Percentiles rank a stretch among this genome's conserved stretches.
These are phyloP conservation scores for Ceratobasidium theobromae DNA, from an alignment of 1,284 basidiomycete species.

Conservation along the genomic window DNA sequence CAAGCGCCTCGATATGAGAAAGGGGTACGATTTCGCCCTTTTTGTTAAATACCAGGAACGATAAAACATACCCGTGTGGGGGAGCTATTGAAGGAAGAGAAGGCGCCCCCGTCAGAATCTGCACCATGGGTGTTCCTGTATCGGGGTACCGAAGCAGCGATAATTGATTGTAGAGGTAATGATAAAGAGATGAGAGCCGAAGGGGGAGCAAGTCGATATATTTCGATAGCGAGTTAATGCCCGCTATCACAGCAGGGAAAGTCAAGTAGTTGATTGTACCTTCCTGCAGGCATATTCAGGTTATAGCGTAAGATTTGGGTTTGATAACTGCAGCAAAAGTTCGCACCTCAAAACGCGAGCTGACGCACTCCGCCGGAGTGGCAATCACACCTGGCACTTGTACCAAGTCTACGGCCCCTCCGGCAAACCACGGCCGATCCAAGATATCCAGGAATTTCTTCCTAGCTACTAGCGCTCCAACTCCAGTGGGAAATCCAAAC, in stretches of 20 bases:
- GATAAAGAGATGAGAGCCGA: conserved; percentile 63
- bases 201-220: conserved; percentile 74
- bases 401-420: conserved; percentile 77
- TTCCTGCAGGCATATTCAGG: conserved; percentile 58
- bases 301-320: conserved; percentile 17
- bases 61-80: conserved; percentile 9
- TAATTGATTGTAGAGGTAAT: conserved; percentile 55
- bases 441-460: conserved; percentile 62
- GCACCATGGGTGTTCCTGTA: conserved; percentile 58
- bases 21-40: conserved; percentile 24
- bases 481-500: conserved; percentile 84
- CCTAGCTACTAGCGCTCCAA: conserved; percentile 76
- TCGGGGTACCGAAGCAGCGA: conserved; percentile 58
- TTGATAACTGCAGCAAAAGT: conserved; percentile 1
- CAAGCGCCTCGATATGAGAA: conserved; percentile 23
- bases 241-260: conserved; percentile 71
- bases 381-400: conserved; percentile 72
- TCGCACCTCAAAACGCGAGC: conserved; percentile 75
- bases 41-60: conserved; percentile 4
- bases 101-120: conserved; percentile 52
- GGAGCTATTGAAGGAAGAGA: neutral
- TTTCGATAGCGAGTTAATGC: conserved; percentile 69
- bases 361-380: conserved; percentile 57
- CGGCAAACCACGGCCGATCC: conserved; percentile 76
- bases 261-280: conserved; percentile 80